These are phyloP conservation scores for Mychonastes homosphaera DNA, from an alignment of 139 green algal genomes.

Conservation along the genomic window DNA sequence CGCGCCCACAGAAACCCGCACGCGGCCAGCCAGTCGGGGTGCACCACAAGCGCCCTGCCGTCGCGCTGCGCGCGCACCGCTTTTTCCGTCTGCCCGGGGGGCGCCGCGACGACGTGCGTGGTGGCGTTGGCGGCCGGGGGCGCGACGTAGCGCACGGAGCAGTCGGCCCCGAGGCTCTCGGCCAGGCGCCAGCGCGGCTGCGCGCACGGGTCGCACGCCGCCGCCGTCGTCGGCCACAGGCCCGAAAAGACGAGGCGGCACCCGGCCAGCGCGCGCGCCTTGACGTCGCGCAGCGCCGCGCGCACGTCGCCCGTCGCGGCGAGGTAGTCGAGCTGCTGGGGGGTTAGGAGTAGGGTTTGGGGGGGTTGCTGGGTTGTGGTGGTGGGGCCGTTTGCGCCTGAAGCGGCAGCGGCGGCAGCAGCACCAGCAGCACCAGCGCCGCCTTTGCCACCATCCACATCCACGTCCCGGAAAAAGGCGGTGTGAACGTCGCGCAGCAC, in stretches of 20 bases:
- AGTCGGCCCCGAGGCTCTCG: slow-evolving; percentile 52
- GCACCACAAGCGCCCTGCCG: slow-evolving; percentile 34
- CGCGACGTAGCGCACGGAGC: slow-evolving; percentile 12
- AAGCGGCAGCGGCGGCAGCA: not conserved
- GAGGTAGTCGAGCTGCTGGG: no score
- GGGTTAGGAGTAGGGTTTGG: no score
- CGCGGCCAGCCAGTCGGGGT: slow-evolving; percentile 37
- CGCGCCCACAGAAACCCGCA: slow-evolving; percentile 33
- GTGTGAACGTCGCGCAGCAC: slow-evolving; percentile 25
- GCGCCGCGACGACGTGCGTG: slow-evolving; percentile 59
- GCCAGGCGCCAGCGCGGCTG: slow-evolving; percentile 73
- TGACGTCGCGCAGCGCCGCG: slow-evolving; percentile 20
- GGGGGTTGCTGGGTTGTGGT: no score
- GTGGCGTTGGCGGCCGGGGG: no score
- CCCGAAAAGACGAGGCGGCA: slow-evolving; percentile 62
- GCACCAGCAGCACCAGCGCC: not conserved
- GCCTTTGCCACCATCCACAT: not conserved
- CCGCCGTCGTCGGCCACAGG: slow-evolving; percentile 44
- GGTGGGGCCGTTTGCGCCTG: no score
- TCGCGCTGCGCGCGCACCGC: slow-evolving; percentile 28
- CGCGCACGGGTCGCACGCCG: slow-evolving; percentile 15
- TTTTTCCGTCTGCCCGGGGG: slow-evolving; percentile 39
- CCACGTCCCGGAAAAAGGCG: slow-evolving; percentile 1
- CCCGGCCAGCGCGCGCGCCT: slow-evolving; percentile 30
- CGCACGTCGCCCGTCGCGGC: slow-evolving; percentile 38